Evolutionary conservation across 257 asterid species (phyloP).

Genomic region (Solanum verrucosum): DNA sequence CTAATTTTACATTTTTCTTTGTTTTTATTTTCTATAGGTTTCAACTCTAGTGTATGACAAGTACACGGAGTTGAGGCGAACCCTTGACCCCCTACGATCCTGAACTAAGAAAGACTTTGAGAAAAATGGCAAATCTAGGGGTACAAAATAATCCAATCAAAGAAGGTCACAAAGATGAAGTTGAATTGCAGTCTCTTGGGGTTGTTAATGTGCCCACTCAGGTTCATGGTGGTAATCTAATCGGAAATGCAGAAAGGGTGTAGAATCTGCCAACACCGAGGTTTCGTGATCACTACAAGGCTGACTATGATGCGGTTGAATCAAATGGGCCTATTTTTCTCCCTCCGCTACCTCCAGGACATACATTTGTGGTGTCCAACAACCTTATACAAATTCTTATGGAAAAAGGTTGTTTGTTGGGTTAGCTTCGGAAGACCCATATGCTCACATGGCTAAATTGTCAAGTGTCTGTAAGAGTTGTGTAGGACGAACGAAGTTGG

Average conservation of each 20-base stretch:
- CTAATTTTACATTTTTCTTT: neutral
- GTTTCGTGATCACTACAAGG: neutral
- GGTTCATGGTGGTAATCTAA: neutral
- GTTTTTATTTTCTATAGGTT: neutral
- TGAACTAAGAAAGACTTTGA: neutral
- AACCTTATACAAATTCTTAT: neutral
- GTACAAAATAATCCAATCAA: neutral
- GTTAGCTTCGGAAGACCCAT: neutral
- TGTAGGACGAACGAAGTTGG: neutral
- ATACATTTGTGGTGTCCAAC: neutral
- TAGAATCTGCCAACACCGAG: neutral
- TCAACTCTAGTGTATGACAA: neutral
- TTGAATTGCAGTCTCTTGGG: neutral
- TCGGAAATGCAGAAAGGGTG: neutral
- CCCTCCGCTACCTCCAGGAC: neutral
- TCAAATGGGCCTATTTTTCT: neutral
- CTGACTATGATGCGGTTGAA: neutral
- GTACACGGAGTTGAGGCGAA: neutral
- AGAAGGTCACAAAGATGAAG: neutral
- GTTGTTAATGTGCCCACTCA: neutral
- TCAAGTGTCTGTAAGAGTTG: neutral
- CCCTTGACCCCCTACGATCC: neutral
- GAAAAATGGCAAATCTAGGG: neutral
- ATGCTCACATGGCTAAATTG: neutral
- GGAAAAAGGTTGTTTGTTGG: neutral